A percentile compares a stretch with the other conserved stretches of the same genome.
phyloP scores from a whole-genome alignment of 306 rosid genomes.

The Trifolium fragiferum region DNA sequence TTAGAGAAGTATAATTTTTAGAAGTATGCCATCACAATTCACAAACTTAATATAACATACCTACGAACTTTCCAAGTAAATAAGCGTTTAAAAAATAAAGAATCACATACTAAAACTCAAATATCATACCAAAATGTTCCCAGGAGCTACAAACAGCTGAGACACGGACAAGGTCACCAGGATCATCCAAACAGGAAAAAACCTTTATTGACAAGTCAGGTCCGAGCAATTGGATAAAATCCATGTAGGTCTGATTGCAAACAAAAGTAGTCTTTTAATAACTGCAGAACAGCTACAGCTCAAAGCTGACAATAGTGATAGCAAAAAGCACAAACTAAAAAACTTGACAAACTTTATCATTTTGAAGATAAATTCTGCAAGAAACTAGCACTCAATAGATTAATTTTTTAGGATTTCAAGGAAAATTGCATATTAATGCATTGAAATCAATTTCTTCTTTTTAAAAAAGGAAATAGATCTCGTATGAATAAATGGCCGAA shows the following conservation, averaged over 20 bases:
- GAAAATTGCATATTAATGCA: constrained; percentile 18
- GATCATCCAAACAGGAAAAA: constrained; percentile 63
- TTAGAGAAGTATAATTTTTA: constrained; percentile 10
- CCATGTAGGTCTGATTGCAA: constrained; percentile 37
- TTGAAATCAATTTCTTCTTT: neutral
- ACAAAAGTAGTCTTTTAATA: neutral
- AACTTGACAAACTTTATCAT: neutral
- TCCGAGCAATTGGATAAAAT: constrained; percentile 56
- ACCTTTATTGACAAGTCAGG: constrained; percentile 57
- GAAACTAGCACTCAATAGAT: neutral
- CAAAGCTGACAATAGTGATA: constrained; percentile 19
- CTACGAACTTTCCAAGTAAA: neutral
- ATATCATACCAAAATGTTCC: constrained; percentile 58
- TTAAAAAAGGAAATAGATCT: neutral
- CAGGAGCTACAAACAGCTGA: constrained; percentile 59
- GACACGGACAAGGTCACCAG: constrained; percentile 63
- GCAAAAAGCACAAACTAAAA: constrained; percentile 4
- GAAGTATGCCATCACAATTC: constrained; percentile 15
- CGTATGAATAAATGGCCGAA: neutral
- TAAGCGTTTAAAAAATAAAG: neutral
- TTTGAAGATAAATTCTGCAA: neutral
- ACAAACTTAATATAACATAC: neutral
- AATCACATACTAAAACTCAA: constrained; percentile 20
- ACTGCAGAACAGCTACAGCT: neutral
- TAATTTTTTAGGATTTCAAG: neutral